Evolutionary conservation across 176 grass and related monocot genomes (phyloP).

Genomic region (Aegilops sharonensis): DNA sequence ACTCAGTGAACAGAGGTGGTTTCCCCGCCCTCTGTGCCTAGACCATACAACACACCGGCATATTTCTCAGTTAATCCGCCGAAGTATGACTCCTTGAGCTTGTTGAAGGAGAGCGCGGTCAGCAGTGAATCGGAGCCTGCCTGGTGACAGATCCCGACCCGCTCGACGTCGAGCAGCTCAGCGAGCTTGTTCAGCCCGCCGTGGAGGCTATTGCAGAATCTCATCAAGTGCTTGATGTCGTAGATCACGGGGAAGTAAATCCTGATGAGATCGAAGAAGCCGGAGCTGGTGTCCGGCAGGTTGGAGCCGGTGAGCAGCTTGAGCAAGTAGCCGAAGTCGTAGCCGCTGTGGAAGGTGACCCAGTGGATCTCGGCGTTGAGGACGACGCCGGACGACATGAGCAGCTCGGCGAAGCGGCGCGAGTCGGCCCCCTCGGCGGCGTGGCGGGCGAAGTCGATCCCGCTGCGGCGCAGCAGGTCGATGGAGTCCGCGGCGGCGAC

Average conservation of each 20-base stretch:
- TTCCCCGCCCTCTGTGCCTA: slow-evolving; percentile 58
- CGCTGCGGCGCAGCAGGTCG: slow-evolving; percentile 47
- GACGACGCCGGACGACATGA: slow-evolving; percentile 61
- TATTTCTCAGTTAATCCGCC: slow-evolving; percentile 62
- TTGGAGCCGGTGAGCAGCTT: slow-evolving; percentile 41
- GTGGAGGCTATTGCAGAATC: slow-evolving; percentile 57
- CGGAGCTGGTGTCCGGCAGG: slow-evolving; percentile 47
- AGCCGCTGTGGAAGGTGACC: slow-evolving; percentile 71
- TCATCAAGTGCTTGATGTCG: slow-evolving; percentile 70
- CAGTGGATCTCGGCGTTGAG: slow-evolving; percentile 48
- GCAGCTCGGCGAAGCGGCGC: slow-evolving; percentile 58
- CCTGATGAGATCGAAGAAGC: slow-evolving; percentile 55
- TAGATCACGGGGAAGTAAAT: slow-evolving; percentile 69
- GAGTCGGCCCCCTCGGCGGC: slow-evolving; percentile 37
- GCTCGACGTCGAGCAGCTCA: slow-evolving; percentile 55
- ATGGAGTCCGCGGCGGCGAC: slow-evolving; percentile 56
- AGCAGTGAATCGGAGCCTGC: slow-evolving; percentile 60
- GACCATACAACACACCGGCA: slow-evolving; percentile 71
- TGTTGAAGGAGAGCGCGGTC: slow-evolving; percentile 62
- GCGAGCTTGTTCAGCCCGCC: slow-evolving; percentile 67
- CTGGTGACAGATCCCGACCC: slow-evolving; percentile 66
- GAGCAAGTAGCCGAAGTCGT: slow-evolving; percentile 66
- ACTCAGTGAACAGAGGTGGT: slow-evolving; percentile 61
- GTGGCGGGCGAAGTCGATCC: slow-evolving; percentile 59
- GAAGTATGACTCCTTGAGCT: slow-evolving; percentile 65